Conservation (phyloP, 1,284 basidiomycete species). For the Tremellales sp. region DNA sequence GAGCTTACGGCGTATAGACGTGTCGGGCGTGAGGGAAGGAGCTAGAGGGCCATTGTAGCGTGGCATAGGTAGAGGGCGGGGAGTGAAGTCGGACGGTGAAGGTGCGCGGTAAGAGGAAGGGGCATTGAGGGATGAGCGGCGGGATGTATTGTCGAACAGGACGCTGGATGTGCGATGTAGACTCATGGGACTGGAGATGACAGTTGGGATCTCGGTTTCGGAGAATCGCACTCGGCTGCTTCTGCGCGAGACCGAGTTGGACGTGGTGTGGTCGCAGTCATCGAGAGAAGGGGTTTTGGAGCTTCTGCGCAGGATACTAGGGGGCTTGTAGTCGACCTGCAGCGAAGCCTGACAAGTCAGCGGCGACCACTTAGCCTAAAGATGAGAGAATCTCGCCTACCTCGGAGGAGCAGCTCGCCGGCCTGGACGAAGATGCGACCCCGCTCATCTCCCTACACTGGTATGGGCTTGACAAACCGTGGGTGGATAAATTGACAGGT, state of each 20-base stretch:
- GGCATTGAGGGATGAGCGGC: conserved; percentile 3
- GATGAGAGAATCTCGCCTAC: too few species aligned
- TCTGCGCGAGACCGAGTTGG: neutral
- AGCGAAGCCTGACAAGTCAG: conserved; percentile 1
- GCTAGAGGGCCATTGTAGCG: neutral
- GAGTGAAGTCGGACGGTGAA: neutral
- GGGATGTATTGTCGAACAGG: conserved; percentile 2
- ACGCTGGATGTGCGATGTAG: conserved; percentile 12
- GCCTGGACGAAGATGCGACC: too few species aligned
- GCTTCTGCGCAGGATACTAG: conserved; percentile 1
- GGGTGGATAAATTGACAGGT: too few species aligned
- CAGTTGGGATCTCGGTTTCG: conserved; percentile 4
- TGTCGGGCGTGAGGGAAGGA: neutral
- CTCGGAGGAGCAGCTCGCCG: too few species aligned
- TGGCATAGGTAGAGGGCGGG: neutral
- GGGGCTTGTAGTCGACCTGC: conserved; percentile 7
- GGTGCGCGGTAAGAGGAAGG: neutral
- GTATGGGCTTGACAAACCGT: too few species aligned
- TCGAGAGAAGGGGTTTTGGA: neutral
- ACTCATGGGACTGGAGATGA: conserved; percentile 4
- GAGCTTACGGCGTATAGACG: too few species aligned
- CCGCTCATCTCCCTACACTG: too few species aligned
- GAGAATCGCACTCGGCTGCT: conserved; percentile 14
- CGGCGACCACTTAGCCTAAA: too few species aligned
- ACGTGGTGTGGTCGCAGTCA: neutral